Evolutionary conservation across 805 yeast genomes (phyloP).

Genomic region (Candida multigemmis): DNA sequence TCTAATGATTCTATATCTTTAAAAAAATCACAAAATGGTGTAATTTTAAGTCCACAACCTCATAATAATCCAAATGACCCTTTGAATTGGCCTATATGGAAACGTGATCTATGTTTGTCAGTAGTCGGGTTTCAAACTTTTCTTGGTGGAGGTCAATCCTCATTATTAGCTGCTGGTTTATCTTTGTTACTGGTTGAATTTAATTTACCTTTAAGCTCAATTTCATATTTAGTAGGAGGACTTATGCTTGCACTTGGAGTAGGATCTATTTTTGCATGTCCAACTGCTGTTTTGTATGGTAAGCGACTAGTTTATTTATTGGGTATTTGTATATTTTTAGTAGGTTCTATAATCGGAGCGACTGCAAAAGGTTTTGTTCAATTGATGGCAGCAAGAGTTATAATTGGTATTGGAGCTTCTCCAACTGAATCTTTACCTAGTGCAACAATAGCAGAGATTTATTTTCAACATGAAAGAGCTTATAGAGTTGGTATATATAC

Average conservation of each 20-base stretch:
- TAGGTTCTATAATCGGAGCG: slow-evolving; percentile 49
- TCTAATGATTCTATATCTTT: slow-evolving; percentile 11
- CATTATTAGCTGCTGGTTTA: slow-evolving; percentile 52
- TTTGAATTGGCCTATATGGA: slow-evolving; percentile 55
- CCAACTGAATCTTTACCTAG: slow-evolving; percentile 55
- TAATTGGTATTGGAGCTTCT: slow-evolving; percentile 52
- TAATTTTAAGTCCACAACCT: slow-evolving; percentile 54
- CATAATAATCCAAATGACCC: slow-evolving; percentile 58
- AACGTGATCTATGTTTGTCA: slow-evolving; percentile 43
- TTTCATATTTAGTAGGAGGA: slow-evolving; percentile 49
- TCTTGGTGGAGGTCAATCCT: slow-evolving; percentile 55
- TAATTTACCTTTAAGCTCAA: slow-evolving; percentile 25
- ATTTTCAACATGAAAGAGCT: slow-evolving; percentile 53
- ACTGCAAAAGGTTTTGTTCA: slow-evolving; percentile 38
- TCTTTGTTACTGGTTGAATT: slow-evolving; percentile 33
- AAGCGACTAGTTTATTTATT: slow-evolving; percentile 46
- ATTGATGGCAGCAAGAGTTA: slow-evolving; percentile 47
- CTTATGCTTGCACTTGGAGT: slow-evolving; percentile 50
- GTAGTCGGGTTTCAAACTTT: slow-evolving; percentile 50
- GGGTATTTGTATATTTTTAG: slow-evolving; percentile 40
- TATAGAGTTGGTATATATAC: slow-evolving; percentile 52
- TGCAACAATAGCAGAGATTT: slow-evolving; percentile 54
- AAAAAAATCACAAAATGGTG: slow-evolving; percentile 39
- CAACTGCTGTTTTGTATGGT: slow-evolving; percentile 48
- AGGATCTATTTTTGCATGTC: slow-evolving; percentile 51